Conservation (phyloP, 352 stramenopile species). For the Pythium monospermum region DNA sequence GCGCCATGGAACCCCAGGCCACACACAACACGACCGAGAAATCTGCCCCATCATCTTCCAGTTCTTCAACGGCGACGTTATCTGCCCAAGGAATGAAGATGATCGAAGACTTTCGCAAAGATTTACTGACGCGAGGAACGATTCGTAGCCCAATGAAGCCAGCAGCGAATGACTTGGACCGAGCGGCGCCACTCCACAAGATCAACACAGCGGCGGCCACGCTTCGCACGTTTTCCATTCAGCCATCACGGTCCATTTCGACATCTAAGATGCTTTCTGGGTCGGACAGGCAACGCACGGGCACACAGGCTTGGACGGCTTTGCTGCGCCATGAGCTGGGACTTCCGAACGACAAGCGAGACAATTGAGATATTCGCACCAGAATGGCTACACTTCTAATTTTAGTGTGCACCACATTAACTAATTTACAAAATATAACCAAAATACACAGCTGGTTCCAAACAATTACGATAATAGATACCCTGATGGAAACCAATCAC, state of each 20-base stretch:
- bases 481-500: neutral
- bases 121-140: constrained; percentile 17
- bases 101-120: constrained; percentile 30
- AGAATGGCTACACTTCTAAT: constrained; percentile 5
- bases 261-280: too few relatives aligned
- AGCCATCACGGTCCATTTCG: too few relatives aligned
- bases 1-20: constrained; percentile 3
- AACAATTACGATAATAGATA: neutral
- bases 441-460: too few relatives aligned
- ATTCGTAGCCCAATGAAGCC: too few relatives aligned
- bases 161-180: too few relatives aligned
- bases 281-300: constrained; percentile 1
- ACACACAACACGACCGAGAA: neutral
- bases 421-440: neutral
- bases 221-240: constrained; percentile 15
- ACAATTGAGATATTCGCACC: too few relatives aligned
- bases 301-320: constrained; percentile 13
- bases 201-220: neutral
- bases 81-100: constrained; percentile 26
- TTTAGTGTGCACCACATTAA: constrained; percentile 3
- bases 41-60: neutral
- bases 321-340: constrained; percentile 19
- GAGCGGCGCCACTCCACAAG: neutral
- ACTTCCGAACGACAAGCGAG: too few relatives aligned
- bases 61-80: constrained; percentile 9